Base-by-base conservation (phyloP, 2,329 filamentous ascomycete genomes). In the Epichloe coenophiala region DNA sequence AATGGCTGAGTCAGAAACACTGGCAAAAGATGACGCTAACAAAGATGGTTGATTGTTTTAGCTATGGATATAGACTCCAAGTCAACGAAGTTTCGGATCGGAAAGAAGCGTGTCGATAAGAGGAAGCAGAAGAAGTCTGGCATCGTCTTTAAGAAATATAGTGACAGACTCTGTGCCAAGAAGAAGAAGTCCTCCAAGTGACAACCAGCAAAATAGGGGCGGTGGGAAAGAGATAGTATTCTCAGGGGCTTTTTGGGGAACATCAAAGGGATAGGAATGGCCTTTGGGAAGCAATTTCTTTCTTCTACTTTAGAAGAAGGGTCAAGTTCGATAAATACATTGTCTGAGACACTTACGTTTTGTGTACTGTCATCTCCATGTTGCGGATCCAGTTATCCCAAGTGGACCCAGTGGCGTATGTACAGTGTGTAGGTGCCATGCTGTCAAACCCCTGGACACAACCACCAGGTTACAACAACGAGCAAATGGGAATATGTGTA, bases 61-160 rank as follows among this genome's bases (percentile, higher is more conserved):
- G 72, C 67, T 48, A 83, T 83, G 79, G 79, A 83, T 21, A 63
- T 83, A 48, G 80, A 83, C 57, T 59, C 64, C 49, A 71, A 72
- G 59, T 59, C 66, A 42, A 59, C 64, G 31, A 69, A 65, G 54
- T 60, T 67, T 13, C 63, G 65, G 21, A 64, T 57, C 38, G 63
- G 65, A 55, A 79, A 73, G 67, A 75, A 72, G 62, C 73, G 74
- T 58, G 69, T 80, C 49, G 71, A 75, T 64, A 83, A 81, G 71
- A 72, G 73, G 61, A 74, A 68, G 58, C 69, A 67, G 56, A 78
- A 75, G 64, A 77, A 74, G 57, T 69, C 72, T 39, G 71, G 71
- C 53, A 81, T 83, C 53, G 77, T 80, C 21, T 84, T 83, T 55
- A 71, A 72, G 49, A 80, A 74, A 59, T 80, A 76, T 61, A 73